Conservation (phyloP, 345 rosid species). For the Citropsis articulata region DNA sequence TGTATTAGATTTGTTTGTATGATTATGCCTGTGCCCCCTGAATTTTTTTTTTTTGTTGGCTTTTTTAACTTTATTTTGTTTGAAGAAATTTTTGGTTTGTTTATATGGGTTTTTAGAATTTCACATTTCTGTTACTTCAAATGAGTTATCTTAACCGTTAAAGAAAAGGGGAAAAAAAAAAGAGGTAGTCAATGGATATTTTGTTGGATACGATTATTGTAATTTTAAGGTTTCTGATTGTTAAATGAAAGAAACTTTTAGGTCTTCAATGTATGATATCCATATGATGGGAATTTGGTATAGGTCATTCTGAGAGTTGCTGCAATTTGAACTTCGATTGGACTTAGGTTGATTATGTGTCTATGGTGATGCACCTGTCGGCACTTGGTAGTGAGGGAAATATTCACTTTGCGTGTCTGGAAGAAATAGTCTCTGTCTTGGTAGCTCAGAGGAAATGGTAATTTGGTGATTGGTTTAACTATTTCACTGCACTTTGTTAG, state of each 20-base stretch:
- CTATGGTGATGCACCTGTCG: not conserved
- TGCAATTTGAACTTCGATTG: not conserved
- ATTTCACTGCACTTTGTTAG: constrained; percentile 4
- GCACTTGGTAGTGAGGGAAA: not conserved
- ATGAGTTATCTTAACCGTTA: not conserved
- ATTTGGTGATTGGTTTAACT: not conserved
- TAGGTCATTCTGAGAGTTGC: not conserved
- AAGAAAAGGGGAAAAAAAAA: too few relatives aligned
- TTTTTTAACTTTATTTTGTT: not conserved
- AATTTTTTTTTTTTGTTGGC: not conserved
- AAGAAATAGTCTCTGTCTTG: not conserved
- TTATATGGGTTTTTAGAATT: not conserved
- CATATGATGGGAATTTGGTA: not conserved
- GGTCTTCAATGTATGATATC: not conserved
- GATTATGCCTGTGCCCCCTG: not conserved
- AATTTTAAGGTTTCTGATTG: not conserved
- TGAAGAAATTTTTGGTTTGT: not conserved
- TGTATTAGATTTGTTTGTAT: constrained; percentile 14
- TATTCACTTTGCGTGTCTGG: not conserved
- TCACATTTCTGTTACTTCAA: not conserved
- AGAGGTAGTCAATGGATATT: not conserved
- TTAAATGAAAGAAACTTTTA: not conserved
- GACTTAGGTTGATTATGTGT: not conserved
- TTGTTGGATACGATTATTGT: not conserved
- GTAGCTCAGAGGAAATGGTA: not conserved